These are phyloP conservation scores for Pelargonium australe DNA, from an alignment of 441 rosid species.

Conservation along the genomic window DNA sequence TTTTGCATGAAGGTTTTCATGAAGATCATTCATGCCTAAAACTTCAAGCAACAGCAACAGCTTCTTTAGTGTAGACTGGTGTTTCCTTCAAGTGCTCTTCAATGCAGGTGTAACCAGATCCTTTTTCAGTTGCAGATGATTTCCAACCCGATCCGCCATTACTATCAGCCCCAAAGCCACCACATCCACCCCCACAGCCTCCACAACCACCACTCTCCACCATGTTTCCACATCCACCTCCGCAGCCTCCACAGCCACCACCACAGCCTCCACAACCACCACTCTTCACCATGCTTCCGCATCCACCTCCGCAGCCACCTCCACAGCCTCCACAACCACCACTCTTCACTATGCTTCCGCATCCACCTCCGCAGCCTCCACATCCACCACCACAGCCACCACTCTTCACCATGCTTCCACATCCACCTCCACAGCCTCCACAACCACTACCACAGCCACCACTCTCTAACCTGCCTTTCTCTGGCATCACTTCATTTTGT, in stretches of 20 bases:
- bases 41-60: conserved; percentile 23
- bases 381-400: neutral
- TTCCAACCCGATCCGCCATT: conserved; percentile 11
- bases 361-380: neutral
- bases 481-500: conserved; percentile 16
- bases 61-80: conserved; percentile 13
- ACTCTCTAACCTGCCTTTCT: conserved; percentile 9
- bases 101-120: conserved; percentile 10
- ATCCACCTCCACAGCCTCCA: neutral
- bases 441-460: neutral
- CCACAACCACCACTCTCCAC: neutral
- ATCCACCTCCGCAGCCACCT: neutral
- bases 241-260: neutral
- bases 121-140: conserved; percentile 6
- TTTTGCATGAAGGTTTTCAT: conserved; percentile 1
- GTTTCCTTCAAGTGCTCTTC: conserved; percentile 16
- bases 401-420: neutral
- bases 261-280: neutral
- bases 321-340: neutral
- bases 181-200: neutral
- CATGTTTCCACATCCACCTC: neutral
- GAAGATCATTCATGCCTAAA: neutral
- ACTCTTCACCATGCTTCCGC: neutral
- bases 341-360: neutral
- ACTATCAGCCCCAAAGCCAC: neutral